Evolutionary conservation across 306 rosid species (phyloP).

Genomic region (Quercus robur): DNA sequence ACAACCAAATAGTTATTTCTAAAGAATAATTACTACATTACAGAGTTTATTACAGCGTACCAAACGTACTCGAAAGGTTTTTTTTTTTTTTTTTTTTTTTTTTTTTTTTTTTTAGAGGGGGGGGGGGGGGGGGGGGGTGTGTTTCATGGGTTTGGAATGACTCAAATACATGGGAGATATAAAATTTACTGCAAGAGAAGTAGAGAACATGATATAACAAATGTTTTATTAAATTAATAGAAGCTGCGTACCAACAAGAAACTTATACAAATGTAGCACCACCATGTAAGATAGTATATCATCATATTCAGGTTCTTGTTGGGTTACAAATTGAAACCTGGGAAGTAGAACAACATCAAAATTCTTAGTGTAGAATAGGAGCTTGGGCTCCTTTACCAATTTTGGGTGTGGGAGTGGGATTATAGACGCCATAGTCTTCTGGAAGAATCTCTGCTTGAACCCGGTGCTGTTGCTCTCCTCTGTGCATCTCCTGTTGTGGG

Average conservation of each 20-base stretch:
- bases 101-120: fast-evolving
- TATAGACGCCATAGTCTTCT: conserved; percentile 43
- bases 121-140: too few species aligned
- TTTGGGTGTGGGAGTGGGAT: conserved; percentile 48
- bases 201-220: too few species aligned
- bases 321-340: not conserved
- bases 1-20: too few species aligned
- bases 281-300: not conserved
- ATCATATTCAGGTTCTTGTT: not conserved
- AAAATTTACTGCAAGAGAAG: too few species aligned
- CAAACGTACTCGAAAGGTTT: too few species aligned
- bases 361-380: conserved; percentile 52
- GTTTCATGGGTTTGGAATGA: too few species aligned
- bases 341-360: not conserved
- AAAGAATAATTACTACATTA: too few species aligned
- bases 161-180: too few species aligned
- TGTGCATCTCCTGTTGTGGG: conserved; percentile 4
- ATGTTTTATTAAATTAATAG: not conserved
- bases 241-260: not conserved
- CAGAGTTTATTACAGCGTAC: fast-evolving
- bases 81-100: too few species aligned
- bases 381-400: conserved; percentile 30
- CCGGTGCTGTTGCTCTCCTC: not conserved
- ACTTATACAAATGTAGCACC: not conserved
- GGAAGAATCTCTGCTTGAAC: not conserved